Evolutionary conservation across 768 basidiomycete species (phyloP), one percentile per base, ranked within the genome.

Genomic region (Podaxis sp.): DNA sequence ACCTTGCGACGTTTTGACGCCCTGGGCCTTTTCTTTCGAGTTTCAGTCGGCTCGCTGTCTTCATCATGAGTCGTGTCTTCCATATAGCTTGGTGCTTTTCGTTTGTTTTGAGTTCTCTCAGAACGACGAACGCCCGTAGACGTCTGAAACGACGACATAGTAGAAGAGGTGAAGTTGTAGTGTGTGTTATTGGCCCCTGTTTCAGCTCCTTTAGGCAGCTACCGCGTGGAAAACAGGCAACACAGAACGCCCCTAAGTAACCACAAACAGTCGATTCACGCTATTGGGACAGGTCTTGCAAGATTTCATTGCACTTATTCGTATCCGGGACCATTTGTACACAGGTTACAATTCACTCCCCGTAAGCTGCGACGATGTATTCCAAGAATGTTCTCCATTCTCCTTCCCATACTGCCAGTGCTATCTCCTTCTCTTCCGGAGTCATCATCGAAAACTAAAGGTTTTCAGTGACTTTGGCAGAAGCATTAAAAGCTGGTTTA

Each of bases 361-460:
- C 33, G 33, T 54, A 53, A 2, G 6, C 3, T 3, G 37, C 29
- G 12, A 63, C 53, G 27, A 72, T 64, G 52, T 68, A 73, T 38
- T 79, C 68, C 17, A 85, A 63, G 65, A 83, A 87, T 29, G 61
- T 69, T 9, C 64, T 67, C 85, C 86, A 87, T 8, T 75, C 73
- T 43, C 57, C 71, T 63, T 82, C 80, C 82, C 85, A 88, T 19
- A 65, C 54, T 17, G 37, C 56, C 50, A 82, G 66, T 1, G 82
- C 80, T 1, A 54, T 64, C 40, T 64, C 63, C 67, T 88, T 89
- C 66, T 83, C 82, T 3, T 75, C 70, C 1, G 57, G 67, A 1
- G 74, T 73, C 51, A 89, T 73, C 58, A 77, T 83, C 0, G 86
- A 87, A 69, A 83, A 76, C 86, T 87, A 66, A 7, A 4, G 17